phyloP scores from a whole-genome alignment of 2,329 filamentous ascomycete species.

The Pestalotiopsis sp. region DNA sequence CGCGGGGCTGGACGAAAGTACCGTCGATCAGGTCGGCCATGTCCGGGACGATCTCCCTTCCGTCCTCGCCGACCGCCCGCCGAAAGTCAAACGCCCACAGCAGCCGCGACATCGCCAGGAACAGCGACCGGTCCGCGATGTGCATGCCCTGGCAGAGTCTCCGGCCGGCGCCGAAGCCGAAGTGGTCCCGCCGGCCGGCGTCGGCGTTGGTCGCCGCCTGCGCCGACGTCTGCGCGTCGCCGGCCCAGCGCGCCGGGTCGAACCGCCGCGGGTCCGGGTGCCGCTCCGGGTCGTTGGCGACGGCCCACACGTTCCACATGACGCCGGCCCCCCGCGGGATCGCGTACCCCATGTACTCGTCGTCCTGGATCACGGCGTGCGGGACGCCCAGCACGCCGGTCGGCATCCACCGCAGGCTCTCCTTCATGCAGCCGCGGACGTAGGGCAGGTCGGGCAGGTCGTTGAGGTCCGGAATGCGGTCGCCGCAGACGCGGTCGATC shows the following conservation, averaged over 20 bases:
- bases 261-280: conserved; percentile 40
- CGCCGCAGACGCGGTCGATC: conserved; percentile 53
- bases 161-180: conserved; percentile 55
- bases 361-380: conserved; percentile 43
- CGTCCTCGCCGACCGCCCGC: conserved; percentile 17
- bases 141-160: conserved; percentile 59
- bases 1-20: conserved; percentile 12
- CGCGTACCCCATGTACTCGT: conserved; percentile 41
- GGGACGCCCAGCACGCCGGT: conserved; percentile 35
- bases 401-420: conserved; percentile 56
- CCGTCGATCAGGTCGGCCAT: conserved; percentile 14
- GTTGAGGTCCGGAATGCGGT: conserved; percentile 47
- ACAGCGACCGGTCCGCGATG: conserved; percentile 49
- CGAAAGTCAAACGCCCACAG: conserved; percentile 44
- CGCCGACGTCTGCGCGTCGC: conserved; percentile 22
- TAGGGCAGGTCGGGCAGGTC: conserved; percentile 51
- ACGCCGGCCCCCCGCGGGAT: conserved; percentile 41
- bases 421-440: conserved; percentile 53
- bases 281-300: conserved; percentile 43
- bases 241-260: conserved; percentile 32
- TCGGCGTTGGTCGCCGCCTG: conserved; percentile 34
- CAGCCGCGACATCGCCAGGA: conserved; percentile 46
- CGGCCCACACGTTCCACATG: conserved; percentile 40
- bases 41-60: conserved; percentile 15
- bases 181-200: conserved; percentile 47